phyloP scores from a whole-genome alignment of 2,329 filamentous ascomycete genomes.

The Fusarium sp. region DNA sequence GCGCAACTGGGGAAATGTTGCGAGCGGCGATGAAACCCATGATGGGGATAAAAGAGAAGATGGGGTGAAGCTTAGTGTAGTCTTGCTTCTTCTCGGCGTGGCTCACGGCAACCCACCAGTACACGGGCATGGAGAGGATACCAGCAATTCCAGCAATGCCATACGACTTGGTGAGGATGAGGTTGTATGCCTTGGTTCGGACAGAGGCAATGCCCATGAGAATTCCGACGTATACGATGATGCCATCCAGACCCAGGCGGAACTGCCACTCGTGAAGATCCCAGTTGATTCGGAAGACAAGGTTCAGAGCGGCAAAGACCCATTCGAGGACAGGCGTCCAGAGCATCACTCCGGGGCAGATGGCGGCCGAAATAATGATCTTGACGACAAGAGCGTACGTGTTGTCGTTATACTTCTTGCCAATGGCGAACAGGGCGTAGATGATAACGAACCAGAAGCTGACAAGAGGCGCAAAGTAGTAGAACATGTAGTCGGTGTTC shows the following conservation, averaged over 20 bases:
- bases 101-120: conserved; percentile 47
- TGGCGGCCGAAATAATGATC: conserved; percentile 56
- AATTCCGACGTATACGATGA: conserved; percentile 69
- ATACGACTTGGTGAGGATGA: conserved; percentile 35
- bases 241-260: conserved; percentile 63
- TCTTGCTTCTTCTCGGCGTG: conserved; percentile 35
- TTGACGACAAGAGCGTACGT: conserved; percentile 59
- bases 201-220: conserved; percentile 49
- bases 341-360: conserved; percentile 46
- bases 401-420: conserved; percentile 56
- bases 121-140: conserved; percentile 42
- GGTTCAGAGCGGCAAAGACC: conserved; percentile 46
- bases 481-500: conserved; percentile 62
- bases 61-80: conserved; percentile 65
- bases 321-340: conserved; percentile 33
- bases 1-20: conserved; percentile 50
- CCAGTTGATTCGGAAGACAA: conserved; percentile 60
- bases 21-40: conserved; percentile 64
- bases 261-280: conserved; percentile 61
- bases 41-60: conserved; percentile 66
- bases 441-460: conserved; percentile 72
- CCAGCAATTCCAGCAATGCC: conserved; percentile 27
- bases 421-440: conserved; percentile 62
- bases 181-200: conserved; percentile 27
- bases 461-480: conserved; percentile 69